A percentile compares a stretch with the other conserved stretches of the same genome.
Conservation (phyloP, 345 rosid genomes). For the Melaleuca alternifolia region DNA sequence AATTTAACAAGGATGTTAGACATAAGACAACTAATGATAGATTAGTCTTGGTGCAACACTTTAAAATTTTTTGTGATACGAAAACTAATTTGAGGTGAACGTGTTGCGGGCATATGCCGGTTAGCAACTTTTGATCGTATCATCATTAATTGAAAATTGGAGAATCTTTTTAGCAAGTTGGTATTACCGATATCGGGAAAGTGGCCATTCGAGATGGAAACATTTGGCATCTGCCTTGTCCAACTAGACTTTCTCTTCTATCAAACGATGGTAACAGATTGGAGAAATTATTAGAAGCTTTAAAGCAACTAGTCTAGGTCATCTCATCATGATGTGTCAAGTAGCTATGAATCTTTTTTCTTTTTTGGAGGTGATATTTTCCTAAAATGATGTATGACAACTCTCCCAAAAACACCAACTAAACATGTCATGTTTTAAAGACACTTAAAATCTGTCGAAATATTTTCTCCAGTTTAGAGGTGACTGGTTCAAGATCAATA, state of each 20-base stretch:
- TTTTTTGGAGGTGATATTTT: background rate
- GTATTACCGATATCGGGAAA: accelerated
- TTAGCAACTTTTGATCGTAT: background rate
- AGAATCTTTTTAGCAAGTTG: background rate
- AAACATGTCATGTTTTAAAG: background rate
- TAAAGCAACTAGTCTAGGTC: background rate
- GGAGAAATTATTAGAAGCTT: background rate
- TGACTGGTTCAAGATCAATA: background rate
- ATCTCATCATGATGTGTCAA: background rate
- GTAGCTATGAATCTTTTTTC: background rate
- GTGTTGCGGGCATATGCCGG: accelerated
- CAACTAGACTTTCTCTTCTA: background rate
- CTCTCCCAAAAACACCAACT: background rate
- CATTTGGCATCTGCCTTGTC: background rate
- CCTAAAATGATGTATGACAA: background rate
- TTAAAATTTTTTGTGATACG: background rate
- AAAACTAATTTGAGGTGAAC: accelerated
- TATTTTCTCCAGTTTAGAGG: background rate
- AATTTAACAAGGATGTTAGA: background rate
- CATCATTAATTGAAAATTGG: accelerated
- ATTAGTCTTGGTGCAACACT: background rate
- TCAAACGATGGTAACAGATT: accelerated
- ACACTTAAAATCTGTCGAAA: background rate
- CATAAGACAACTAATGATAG: background rate
- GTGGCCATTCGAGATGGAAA: background rate